Evolutionary conservation across 371 early-diverging fungal genomes (phyloP).

Genomic region (Mucor sp.): DNA sequence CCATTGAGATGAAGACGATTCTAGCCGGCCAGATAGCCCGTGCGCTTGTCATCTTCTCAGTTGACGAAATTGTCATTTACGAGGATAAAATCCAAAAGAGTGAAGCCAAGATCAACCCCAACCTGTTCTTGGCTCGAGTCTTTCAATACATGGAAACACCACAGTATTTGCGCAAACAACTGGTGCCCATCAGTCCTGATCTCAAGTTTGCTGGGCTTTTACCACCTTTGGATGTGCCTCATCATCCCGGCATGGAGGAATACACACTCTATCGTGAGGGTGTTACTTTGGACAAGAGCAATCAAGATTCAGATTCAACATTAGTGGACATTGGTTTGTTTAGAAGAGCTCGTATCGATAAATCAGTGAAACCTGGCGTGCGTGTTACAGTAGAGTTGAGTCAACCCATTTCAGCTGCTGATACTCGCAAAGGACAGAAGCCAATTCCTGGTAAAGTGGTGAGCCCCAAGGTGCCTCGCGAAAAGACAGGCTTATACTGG

Average conservation of each 20-base stretch:
- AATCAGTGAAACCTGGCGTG: slow-evolving; percentile 58
- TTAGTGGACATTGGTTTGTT: slow-evolving; percentile 69
- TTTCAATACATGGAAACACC: slow-evolving; percentile 74
- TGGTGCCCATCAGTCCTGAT: slow-evolving; percentile 74
- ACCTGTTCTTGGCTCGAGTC: slow-evolving; percentile 64
- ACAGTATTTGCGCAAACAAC: slow-evolving; percentile 66
- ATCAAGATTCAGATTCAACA: slow-evolving; percentile 48
- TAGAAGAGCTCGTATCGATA: slow-evolving; percentile 58
- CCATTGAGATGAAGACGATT: slow-evolving; percentile 72
- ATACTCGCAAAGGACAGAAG: slow-evolving; percentile 50
- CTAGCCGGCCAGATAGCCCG: slow-evolving; percentile 77
- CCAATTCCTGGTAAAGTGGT: slow-evolving; percentile 64
- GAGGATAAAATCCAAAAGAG: slow-evolving; percentile 47
- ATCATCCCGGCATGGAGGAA: slow-evolving; percentile 70
- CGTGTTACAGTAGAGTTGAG: slow-evolving; percentile 74
- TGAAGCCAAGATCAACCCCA: slow-evolving; percentile 51
- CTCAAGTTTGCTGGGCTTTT: slow-evolving; percentile 72
- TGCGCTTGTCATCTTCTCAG: slow-evolving; percentile 60
- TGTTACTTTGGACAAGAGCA: slow-evolving; percentile 53
- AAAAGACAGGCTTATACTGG: slow-evolving; percentile 74
- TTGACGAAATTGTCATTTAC: slow-evolving; percentile 76
- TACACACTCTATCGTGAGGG: slow-evolving; percentile 67
- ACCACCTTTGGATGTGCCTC: slow-evolving; percentile 72
- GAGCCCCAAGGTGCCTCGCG: slow-evolving; percentile 64
- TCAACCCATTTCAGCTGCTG: slow-evolving; percentile 42